These are phyloP conservation scores for Perilla frutescens DNA, from an alignment of 257 asterid species.

Conservation along the genomic window DNA sequence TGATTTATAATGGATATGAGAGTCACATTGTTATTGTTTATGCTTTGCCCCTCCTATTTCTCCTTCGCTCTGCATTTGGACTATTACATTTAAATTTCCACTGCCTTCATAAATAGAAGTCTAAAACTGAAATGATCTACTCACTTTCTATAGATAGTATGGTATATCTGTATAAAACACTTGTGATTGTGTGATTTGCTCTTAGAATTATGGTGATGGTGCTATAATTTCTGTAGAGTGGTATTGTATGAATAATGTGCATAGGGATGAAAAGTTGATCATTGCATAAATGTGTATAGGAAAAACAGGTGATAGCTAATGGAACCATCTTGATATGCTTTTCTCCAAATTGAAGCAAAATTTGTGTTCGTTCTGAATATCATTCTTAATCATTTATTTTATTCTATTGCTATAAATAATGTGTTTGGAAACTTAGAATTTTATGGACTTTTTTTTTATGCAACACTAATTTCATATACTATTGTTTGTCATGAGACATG, in stretches of 20 bases:
- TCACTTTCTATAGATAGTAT: not conserved
- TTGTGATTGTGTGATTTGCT: not conserved
- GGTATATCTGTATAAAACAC: not conserved
- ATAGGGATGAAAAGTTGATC: constrained; percentile 13
- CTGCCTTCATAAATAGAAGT: not conserved
- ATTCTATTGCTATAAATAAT: too few relatives aligned
- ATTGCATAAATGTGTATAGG: constrained; percentile 30
- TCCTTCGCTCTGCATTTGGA: too few relatives aligned
- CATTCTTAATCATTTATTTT: too few relatives aligned
- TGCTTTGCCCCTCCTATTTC: too few relatives aligned
- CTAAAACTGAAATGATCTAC: not conserved
- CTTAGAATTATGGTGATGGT: constrained; percentile 14
- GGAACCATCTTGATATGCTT: constrained; percentile 28
- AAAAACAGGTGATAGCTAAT: constrained; percentile 32
- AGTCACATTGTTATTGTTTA: too few relatives aligned
- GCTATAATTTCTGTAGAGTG: too few relatives aligned
- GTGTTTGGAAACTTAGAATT: constrained; percentile 16
- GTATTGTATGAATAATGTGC: constrained; percentile 28
- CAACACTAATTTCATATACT: not conserved
- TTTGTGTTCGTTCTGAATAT: constrained; percentile 26
- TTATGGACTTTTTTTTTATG: constrained; percentile 9
- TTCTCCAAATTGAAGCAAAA: constrained; percentile 36
- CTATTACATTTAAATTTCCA: not conserved
- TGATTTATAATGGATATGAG: too few relatives aligned
- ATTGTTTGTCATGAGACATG: constrained; percentile 54